Percentiles rank a stretch among this genome's conserved stretches.
phyloP scores from a whole-genome alignment of 2,329 filamentous ascomycete species.

The Pseudocercospora cruenta region DNA sequence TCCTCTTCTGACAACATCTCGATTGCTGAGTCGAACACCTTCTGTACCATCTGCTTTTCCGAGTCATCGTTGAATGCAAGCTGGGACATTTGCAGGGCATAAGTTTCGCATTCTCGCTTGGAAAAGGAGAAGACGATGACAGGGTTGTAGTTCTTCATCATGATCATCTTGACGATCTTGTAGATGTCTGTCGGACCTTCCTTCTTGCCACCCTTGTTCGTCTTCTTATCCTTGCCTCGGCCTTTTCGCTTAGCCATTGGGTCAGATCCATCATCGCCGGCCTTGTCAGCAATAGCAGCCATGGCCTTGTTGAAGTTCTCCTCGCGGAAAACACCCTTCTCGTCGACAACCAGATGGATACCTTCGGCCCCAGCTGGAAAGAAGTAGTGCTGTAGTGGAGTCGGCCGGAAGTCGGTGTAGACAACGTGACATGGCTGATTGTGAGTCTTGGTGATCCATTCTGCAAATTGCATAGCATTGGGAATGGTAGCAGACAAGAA shows the following conservation, averaged over 20 bases:
- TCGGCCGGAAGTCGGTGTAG: constrained; percentile 94
- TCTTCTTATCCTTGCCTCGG: constrained; percentile 88
- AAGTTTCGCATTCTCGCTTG: constrained; percentile 92
- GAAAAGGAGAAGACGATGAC: constrained; percentile 99
- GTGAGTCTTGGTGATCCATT: constrained; percentile 99
- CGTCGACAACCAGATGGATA: constrained; percentile 91
- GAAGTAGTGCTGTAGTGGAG: constrained; percentile 95
- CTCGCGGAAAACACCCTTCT: constrained; percentile 94
- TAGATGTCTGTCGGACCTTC: constrained; percentile 80
- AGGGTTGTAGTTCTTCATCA: constrained; percentile 94
- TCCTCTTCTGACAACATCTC: constrained; percentile 92
- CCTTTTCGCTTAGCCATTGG: constrained; percentile 79
- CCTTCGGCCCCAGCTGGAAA: constrained; percentile 91
- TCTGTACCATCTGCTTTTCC: constrained; percentile 90
- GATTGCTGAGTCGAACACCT: constrained; percentile 92
- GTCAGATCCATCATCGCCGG: constrained; percentile 81
- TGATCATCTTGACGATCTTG: constrained; percentile 99
- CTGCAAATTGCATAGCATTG: constrained; percentile 98
- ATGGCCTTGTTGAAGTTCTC: constrained; percentile 98
- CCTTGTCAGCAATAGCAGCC: constrained; percentile 83
- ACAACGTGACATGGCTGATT: constrained; percentile 98
- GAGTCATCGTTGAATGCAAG: constrained; percentile 95
- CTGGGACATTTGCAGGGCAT: constrained; percentile 82
- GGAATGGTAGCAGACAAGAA: constrained; percentile 98
- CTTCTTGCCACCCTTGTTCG: constrained; percentile 79